These are phyloP conservation scores for Melastoma malabathricum DNA, from an alignment of 345 rosid genomes.

Conservation along the genomic window DNA sequence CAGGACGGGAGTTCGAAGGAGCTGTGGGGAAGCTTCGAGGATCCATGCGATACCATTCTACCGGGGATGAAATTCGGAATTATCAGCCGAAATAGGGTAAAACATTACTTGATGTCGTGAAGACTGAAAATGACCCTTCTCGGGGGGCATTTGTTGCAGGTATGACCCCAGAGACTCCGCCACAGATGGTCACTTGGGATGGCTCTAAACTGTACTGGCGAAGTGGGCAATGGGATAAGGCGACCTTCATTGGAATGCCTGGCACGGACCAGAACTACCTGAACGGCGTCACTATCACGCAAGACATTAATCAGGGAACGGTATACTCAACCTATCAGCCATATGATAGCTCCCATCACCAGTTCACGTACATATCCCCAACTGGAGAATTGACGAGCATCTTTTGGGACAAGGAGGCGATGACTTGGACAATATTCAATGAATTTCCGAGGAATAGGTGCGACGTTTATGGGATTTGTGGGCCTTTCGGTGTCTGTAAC, in stretches of 20 bases:
- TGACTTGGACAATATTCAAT: constrained; percentile 6
- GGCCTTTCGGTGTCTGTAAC: constrained; percentile 16
- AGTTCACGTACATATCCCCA: constrained; percentile 1
- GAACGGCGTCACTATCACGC: background rate
- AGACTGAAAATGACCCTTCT: constrained; percentile 17
- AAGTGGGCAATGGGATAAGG: constrained; percentile 9
- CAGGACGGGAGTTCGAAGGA: background rate
- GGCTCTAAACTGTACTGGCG: constrained; percentile 5
- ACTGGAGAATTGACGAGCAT: constrained; percentile 3
- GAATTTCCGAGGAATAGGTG: constrained; percentile 10
- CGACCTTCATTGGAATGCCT: constrained; percentile 4
- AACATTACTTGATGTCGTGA: constrained; percentile 19
- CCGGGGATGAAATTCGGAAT: constrained; percentile 29
- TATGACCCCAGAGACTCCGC: constrained; percentile 11
- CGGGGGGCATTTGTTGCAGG: constrained; percentile 14
- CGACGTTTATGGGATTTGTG: constrained; percentile 17
- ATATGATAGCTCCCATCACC: background rate
- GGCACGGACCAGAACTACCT: background rate
- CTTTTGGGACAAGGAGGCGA: constrained; percentile 9
- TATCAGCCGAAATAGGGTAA: constrained; percentile 4
- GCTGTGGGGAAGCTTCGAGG: constrained; percentile 28
- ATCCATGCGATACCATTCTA: constrained; percentile 21
- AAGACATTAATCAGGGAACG: constrained; percentile 5
- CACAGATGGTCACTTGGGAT: constrained; percentile 14
- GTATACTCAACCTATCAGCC: background rate